Conservation (phyloP, 805 yeast genomes). For the Candida coquimbonensis region DNA sequence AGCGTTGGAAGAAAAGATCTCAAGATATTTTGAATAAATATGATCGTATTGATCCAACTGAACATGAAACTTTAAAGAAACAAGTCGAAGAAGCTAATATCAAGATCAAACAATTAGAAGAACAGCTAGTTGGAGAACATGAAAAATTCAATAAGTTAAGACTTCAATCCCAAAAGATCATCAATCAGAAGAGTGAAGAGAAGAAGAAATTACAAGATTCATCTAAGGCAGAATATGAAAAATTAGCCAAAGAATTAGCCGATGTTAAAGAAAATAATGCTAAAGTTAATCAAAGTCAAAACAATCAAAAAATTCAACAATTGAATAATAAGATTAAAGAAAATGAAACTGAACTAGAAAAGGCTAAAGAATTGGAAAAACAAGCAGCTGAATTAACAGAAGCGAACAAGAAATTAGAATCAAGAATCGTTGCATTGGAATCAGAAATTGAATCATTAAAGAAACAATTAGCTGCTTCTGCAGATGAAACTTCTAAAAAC, state of each 20-base stretch:
- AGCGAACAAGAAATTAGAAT: slow-evolving; percentile 30
- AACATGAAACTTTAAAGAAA: slow-evolving; percentile 30
- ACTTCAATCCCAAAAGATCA: slow-evolving; percentile 24
- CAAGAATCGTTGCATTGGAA: slow-evolving; percentile 11
- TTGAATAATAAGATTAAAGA: slow-evolving; percentile 17
- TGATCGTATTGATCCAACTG: slow-evolving; percentile 42
- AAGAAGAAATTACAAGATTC: slow-evolving; percentile 8
- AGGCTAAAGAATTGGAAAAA: slow-evolving; percentile 32
- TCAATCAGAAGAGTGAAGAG: slow-evolving; percentile 19
- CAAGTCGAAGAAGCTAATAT: slow-evolving; percentile 21
- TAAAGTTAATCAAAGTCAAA: slow-evolving; percentile 6
- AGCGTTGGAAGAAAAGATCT: slow-evolving; percentile 50
- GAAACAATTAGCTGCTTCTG: slow-evolving; percentile 1
- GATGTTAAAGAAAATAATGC: slow-evolving; percentile 15
- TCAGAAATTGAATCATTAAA: slow-evolving; percentile 10
- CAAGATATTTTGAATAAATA: slow-evolving; percentile 39
- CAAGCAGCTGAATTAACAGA: slow-evolving; percentile 27
- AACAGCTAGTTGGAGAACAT: slow-evolving; percentile 14
- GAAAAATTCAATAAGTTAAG: slow-evolving; percentile 16
- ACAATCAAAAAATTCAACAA: slow-evolving; percentile 1
- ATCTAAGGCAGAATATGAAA: slow-evolving; percentile 1
- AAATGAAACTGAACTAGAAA: slow-evolving; percentile 18
- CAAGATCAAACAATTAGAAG: slow-evolving; percentile 20
- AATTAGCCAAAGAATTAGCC: slow-evolving; percentile 7
- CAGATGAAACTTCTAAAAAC: slow-evolving; percentile 2